Conservation (phyloP, 306 rosid species). For the Hylodesmum podocarpum region DNA sequence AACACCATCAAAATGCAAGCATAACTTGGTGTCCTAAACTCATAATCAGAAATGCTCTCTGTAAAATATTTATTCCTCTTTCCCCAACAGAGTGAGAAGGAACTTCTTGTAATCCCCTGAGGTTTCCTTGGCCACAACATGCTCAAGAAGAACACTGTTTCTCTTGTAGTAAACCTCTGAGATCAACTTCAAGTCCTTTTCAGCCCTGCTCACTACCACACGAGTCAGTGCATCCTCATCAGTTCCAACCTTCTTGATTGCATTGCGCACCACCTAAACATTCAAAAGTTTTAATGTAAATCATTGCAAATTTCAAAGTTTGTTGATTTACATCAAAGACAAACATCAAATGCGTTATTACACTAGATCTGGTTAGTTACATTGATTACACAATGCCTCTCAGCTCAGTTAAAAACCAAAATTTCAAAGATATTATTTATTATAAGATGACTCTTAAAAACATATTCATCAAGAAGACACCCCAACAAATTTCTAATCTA, state of each 20-base stretch:
- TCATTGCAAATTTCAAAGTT: not conserved
- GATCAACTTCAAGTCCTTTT: conserved; percentile 46
- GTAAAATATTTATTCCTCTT: conserved; percentile 4
- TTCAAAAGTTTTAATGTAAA: not conserved
- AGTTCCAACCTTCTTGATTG: conserved; percentile 54
- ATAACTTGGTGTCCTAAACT: not conserved
- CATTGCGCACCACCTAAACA: conserved; percentile 56
- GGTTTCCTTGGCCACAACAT: conserved; percentile 65
- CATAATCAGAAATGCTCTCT: conserved; percentile 7
- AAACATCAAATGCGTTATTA: too few relatives aligned
- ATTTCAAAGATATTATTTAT: too few relatives aligned
- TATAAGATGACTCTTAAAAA: too few relatives aligned
- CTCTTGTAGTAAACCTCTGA: conserved; percentile 62
- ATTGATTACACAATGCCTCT: too few relatives aligned
- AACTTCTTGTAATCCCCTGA: conserved; percentile 42
- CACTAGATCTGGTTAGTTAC: too few relatives aligned
- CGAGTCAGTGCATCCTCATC: conserved; percentile 82
- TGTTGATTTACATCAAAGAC: not conserved
- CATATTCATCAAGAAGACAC: not conserved
- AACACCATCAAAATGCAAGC: not conserved
- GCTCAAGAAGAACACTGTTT: conserved; percentile 52
- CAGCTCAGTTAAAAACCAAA: too few relatives aligned
- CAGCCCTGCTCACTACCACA: conserved; percentile 73
- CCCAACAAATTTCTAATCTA: not conserved
- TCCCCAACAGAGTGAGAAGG: conserved; percentile 42